These are phyloP conservation scores for Moesziomyces globuligerus DNA, from an alignment of 1,284 basidiomycete species.

Conservation along the genomic window DNA sequence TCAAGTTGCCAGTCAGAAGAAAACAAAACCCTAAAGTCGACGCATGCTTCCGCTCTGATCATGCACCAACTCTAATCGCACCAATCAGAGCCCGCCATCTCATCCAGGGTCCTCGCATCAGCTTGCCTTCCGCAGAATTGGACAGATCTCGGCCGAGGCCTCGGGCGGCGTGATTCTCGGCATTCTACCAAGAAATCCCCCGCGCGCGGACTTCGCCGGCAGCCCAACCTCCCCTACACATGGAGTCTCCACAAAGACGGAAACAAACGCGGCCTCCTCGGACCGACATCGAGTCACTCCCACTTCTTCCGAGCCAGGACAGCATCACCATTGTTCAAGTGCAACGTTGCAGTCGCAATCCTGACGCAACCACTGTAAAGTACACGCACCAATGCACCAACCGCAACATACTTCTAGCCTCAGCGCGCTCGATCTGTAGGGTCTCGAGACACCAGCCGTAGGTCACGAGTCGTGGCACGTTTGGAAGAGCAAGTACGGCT, in stretches of 20 bases:
- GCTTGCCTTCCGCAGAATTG: conserved; percentile 6
- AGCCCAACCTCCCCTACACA: not conserved
- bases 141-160: conserved; percentile 24
- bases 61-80: conserved; percentile 39
- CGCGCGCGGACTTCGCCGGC: conserved; percentile 18
- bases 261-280: not conserved
- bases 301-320: too few species aligned
- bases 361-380: too few species aligned
- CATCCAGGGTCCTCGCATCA: conserved; percentile 27
- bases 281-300: conserved; percentile 1
- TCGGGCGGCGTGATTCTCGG: conserved; percentile 14
- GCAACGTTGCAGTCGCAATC: too few species aligned
- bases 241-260: not conserved
- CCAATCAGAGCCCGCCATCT: conserved; percentile 39
- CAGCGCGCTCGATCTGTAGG: too few species aligned
- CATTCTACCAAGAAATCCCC: conserved; percentile 1
- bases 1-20: not conserved
- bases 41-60: conserved; percentile 4
- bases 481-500: too few species aligned
- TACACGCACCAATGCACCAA: too few species aligned
- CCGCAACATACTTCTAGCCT: too few species aligned
- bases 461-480: too few species aligned
- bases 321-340: too few species aligned
- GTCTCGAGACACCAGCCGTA: too few species aligned
- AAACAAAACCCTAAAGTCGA: conserved; percentile 8